These are phyloP conservation scores for Globisporangium carolinianum DNA, from an alignment of 352 stramenopile genomes.

Conservation along the genomic window DNA sequence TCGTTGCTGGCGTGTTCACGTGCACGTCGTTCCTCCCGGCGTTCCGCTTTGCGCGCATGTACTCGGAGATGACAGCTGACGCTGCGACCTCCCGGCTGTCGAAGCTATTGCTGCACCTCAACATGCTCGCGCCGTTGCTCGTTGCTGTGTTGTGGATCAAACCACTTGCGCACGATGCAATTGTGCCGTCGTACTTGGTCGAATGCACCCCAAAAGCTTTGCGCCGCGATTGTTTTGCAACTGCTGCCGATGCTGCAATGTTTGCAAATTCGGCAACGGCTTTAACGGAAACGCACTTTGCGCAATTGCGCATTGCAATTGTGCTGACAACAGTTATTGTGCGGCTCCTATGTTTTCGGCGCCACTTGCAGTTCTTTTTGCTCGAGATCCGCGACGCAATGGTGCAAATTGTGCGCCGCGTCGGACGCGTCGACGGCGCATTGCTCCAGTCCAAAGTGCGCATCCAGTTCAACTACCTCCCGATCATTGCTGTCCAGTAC, in stretches of 20 bases:
- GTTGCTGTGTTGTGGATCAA: conserved; percentile 50
- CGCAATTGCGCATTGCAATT: conserved; percentile 40
- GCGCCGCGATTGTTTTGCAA: conserved; percentile 48
- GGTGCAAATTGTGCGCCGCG: conserved; percentile 40
- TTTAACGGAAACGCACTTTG: conserved; percentile 51
- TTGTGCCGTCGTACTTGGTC: conserved; percentile 44
- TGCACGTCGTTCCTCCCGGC: conserved; percentile 60
- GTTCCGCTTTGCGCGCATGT: conserved; percentile 78
- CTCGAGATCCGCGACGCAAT: conserved; percentile 67
- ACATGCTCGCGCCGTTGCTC: conserved; percentile 61
- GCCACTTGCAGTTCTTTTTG: conserved; percentile 72
- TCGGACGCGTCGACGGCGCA: conserved; percentile 44
- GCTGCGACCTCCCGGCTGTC: conserved; percentile 16
- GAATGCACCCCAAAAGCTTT: conserved; percentile 36
- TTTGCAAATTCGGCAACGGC: conserved; percentile 13
- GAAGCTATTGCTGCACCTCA: conserved; percentile 61
- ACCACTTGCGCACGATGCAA: conserved; percentile 28
- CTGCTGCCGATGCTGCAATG: conserved; percentile 16
- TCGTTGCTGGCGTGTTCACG: conserved; percentile 47
- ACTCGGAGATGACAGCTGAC: conserved; percentile 58
- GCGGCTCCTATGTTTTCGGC: conserved; percentile 48
- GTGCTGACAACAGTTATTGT: conserved; percentile 41
- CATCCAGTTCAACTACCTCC: conserved; percentile 78
- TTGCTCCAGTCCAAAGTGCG: conserved; percentile 63
- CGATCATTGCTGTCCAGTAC: conserved; percentile 75